Percentiles rank a stretch among this genome's conserved stretches.
phyloP scores from a whole-genome alignment of 73 alveolate genomes.

The Paramecium caudatum region DNA sequence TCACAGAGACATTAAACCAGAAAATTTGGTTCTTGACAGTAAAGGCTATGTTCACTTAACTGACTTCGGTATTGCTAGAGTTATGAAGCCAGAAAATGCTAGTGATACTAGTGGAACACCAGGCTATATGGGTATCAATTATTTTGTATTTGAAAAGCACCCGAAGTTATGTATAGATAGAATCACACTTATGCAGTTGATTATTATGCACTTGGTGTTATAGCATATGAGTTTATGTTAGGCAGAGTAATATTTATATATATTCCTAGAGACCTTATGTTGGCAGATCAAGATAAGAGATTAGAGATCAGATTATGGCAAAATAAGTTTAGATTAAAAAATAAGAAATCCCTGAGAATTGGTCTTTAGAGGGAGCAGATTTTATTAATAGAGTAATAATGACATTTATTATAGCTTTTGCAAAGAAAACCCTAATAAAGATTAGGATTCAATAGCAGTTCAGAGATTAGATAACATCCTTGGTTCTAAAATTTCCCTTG shows the following conservation, averaged over 20 bases:
- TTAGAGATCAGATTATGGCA: slow-evolving; percentile 95
- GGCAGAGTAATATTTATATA: slow-evolving; percentile 78
- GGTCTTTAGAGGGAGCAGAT: slow-evolving; percentile 98
- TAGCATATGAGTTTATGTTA: slow-evolving; percentile 87
- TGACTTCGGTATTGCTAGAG: slow-evolving; percentile 96
- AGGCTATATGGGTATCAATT: slow-evolving; percentile 87
- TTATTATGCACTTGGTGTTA: slow-evolving; percentile 89
- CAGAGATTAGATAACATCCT: slow-evolving; percentile 96
- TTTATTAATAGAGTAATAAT: slow-evolving; percentile 87
- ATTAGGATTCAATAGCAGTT: slow-evolving; percentile 94
- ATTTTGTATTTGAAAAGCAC: slow-evolving; percentile 77
- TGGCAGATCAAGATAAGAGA: slow-evolving; percentile 96
- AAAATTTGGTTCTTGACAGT: slow-evolving; percentile 81
- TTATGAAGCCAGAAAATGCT: slow-evolving; percentile 93
- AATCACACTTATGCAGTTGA: slow-evolving; percentile 90
- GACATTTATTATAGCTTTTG: slow-evolving; percentile 73
- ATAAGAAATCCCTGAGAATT: slow-evolving; percentile 93
- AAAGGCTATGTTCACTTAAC: slow-evolving; percentile 88
- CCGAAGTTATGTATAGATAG: slow-evolving; percentile 93
- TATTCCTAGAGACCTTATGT: slow-evolving; percentile 90
- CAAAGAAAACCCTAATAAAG: slow-evolving; percentile 87
- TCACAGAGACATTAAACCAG: slow-evolving; percentile 89
- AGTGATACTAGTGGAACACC: slow-evolving; percentile 97
- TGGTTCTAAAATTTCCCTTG: slow-evolving; percentile 96
- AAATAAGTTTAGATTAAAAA: slow-evolving; percentile 88